Evolutionary conservation across 2,329 filamentous ascomycete species (phyloP).

Genomic region (Aspergillus aculeatus): DNA sequence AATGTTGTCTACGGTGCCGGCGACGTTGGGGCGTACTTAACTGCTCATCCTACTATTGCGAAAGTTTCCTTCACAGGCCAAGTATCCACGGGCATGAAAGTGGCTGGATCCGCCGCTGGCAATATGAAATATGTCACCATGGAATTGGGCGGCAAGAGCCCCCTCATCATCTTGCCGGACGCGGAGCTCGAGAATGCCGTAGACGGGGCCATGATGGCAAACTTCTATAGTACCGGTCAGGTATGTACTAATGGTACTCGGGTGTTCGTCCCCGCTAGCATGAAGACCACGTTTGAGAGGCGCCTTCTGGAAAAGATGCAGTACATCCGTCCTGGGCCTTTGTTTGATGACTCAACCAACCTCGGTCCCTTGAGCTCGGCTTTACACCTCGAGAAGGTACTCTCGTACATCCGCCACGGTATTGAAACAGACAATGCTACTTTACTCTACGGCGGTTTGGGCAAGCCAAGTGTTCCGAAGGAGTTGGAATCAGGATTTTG

Average conservation of each 20-base stretch:
- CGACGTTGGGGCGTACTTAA: conserved; percentile 72
- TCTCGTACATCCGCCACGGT: conserved; percentile 73
- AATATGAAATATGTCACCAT: conserved; percentile 90
- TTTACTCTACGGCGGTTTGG: conserved; percentile 68
- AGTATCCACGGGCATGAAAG: conserved; percentile 77
- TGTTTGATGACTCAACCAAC: conserved; percentile 72
- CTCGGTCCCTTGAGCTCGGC: conserved; percentile 79
- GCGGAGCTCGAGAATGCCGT: conserved; percentile 77
- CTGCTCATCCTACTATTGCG: conserved; percentile 68
- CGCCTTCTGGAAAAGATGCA: conserved; percentile 68
- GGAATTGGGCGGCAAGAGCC: conserved; percentile 87
- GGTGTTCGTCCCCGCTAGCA: conserved; percentile 70
- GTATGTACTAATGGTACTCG: conserved; percentile 91
- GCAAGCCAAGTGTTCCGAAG: conserved; percentile 56
- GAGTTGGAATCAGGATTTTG: conserved; percentile 68
- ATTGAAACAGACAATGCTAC: conserved; percentile 70
- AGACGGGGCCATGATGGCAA: conserved; percentile 88
- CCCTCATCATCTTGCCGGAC: conserved; percentile 76
- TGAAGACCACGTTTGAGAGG: conserved; percentile 68
- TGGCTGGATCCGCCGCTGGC: conserved; percentile 70
- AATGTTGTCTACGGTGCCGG: conserved; percentile 82
- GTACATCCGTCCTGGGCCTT: conserved; percentile 68
- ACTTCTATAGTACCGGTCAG: conserved; percentile 88
- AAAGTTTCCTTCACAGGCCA: conserved; percentile 92
- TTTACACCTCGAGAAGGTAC: conserved; percentile 73